These are phyloP conservation scores for Candida xyloterini DNA, from an alignment of 805 yeast species.

Conservation along the genomic window DNA sequence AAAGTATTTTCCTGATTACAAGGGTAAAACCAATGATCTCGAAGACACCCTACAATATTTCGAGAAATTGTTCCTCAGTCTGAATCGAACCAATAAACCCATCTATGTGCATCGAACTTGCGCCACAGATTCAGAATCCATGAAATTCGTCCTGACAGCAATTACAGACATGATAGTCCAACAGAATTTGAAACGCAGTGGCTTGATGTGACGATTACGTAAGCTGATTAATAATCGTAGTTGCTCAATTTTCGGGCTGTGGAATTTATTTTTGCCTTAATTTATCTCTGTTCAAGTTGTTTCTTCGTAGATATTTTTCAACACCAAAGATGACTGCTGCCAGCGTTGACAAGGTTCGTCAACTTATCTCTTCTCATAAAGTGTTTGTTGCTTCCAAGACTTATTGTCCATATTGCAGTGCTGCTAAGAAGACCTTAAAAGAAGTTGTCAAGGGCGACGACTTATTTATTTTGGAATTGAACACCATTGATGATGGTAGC, in stretches of 20 bases:
- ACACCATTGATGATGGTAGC: slow-evolving; percentile 59
- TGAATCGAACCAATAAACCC: slow-evolving; percentile 66
- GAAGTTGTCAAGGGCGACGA: slow-evolving; percentile 35
- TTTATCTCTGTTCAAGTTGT: slow-evolving; percentile 1
- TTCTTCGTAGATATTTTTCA: slow-evolving; percentile 6
- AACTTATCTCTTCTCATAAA: slow-evolving; percentile 59
- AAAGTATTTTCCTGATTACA: slow-evolving; percentile 74
- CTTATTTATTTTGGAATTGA: slow-evolving; percentile 55
- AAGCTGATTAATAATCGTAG: neutral
- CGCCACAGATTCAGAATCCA: slow-evolving; percentile 87
- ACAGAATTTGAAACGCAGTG: slow-evolving; percentile 75
- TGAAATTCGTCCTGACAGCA: slow-evolving; percentile 88
- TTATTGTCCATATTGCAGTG: slow-evolving; percentile 64
- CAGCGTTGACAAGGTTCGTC: slow-evolving; percentile 55
- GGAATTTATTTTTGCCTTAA: neutral
- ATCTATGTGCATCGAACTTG: slow-evolving; percentile 90
- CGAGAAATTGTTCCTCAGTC: slow-evolving; percentile 59
- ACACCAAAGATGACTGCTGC: slow-evolving; percentile 54
- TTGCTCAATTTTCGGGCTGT: neutral
- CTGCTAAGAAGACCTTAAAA: slow-evolving; percentile 44
- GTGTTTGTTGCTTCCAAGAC: slow-evolving; percentile 81
- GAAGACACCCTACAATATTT: slow-evolving; percentile 70
- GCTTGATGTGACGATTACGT: slow-evolving; percentile 48
- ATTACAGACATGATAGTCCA: slow-evolving; percentile 90
- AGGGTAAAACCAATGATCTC: slow-evolving; percentile 59